These are phyloP conservation scores for Coniochaeta sp. DNA, from an alignment of 2,329 filamentous ascomycete species.

Conservation along the genomic window DNA sequence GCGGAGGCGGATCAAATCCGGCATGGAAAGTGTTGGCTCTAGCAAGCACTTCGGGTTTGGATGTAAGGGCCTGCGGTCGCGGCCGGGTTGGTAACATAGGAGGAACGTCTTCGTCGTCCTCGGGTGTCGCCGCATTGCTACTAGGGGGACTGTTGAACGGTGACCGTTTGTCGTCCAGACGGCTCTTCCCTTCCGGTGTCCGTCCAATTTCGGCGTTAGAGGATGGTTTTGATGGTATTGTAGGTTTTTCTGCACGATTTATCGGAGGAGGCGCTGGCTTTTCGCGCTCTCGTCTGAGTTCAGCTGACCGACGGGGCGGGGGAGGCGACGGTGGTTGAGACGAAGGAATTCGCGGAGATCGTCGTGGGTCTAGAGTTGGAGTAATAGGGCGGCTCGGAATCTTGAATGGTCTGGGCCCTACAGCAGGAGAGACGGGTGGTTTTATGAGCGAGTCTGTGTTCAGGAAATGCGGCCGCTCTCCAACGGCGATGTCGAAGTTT, in stretches of 20 bases:
- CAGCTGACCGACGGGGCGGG: constrained; percentile 55
- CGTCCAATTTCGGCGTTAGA: constrained; percentile 15
- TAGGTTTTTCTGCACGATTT: constrained; percentile 68
- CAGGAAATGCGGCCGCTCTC: constrained; percentile 37
- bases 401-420: constrained; percentile 39
- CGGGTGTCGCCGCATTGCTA: constrained; percentile 41
- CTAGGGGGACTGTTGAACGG: constrained; percentile 84
- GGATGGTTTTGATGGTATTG: constrained; percentile 23
- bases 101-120: constrained; percentile 45
- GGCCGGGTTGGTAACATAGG: constrained; percentile 43
- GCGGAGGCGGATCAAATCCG: constrained; percentile 43
- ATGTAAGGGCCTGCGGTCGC: constrained; percentile 28
- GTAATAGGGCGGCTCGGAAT: constrained; percentile 50
- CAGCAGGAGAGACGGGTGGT: constrained; percentile 26
- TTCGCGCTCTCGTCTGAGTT: constrained; percentile 44
- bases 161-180: constrained; percentile 47
- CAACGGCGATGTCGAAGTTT: constrained; percentile 22
- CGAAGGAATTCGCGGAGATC: constrained; percentile 38
- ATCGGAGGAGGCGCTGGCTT: constrained; percentile 61
- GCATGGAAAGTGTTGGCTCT: constrained; percentile 25
- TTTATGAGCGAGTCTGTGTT: constrained; percentile 37
- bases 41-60: constrained; percentile 16
- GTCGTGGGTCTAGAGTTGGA: constrained; percentile 38
- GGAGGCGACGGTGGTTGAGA: constrained; percentile 55
- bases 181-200: constrained; percentile 23